phyloP scores from a whole-genome alignment of 2,329 filamentous ascomycete species.

The Claviceps citrina region DNA sequence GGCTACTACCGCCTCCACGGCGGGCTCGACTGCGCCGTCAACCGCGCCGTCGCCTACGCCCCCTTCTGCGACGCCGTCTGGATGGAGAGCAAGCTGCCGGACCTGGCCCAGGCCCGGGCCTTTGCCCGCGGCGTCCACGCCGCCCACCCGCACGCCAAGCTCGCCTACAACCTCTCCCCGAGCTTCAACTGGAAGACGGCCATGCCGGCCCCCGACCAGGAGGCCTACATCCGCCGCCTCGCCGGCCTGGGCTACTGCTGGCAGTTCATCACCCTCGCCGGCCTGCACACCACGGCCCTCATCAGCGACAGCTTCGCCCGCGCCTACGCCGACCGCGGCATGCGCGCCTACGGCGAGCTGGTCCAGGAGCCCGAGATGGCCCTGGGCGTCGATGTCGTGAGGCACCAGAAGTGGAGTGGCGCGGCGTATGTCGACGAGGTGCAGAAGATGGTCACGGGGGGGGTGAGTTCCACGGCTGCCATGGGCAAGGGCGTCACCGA shows the following conservation, averaged over 20 bases:
- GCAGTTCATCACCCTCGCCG: conserved; percentile 99
- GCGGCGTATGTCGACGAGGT: conserved; percentile 89
- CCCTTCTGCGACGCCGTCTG: conserved; percentile 93
- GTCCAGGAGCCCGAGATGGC: conserved; percentile 98
- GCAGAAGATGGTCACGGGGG: conserved; percentile 93
- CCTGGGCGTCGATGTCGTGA: conserved; percentile 79
- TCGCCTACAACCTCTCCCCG: conserved; percentile 94
- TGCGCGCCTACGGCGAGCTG: conserved; percentile 93
- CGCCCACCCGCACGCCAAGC: conserved; percentile 93
- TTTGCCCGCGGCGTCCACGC: conserved; percentile 90
- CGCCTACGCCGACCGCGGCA: conserved; percentile 67
- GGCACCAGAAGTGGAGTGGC: conserved; percentile 97
- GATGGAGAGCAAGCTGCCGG: conserved; percentile 98
- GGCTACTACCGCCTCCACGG: conserved; percentile 90
- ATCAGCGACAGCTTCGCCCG: conserved; percentile 80
- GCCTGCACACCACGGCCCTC: conserved; percentile 86
- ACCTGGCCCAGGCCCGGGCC: conserved; percentile 78
- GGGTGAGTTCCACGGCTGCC: conserved; percentile 77
- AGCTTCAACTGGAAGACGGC: conserved; percentile 99
- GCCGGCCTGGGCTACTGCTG: conserved; percentile 87
- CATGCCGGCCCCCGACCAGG: conserved; percentile 81
- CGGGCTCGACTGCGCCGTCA: conserved; percentile 79
- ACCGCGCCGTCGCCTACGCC: conserved; percentile 79
- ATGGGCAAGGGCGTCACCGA: conserved; percentile 98
- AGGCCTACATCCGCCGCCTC: conserved; percentile 91